Base-by-base conservation (phyloP, 1,284 basidiomycete species). In the Apiotrichum domesticum region DNA sequence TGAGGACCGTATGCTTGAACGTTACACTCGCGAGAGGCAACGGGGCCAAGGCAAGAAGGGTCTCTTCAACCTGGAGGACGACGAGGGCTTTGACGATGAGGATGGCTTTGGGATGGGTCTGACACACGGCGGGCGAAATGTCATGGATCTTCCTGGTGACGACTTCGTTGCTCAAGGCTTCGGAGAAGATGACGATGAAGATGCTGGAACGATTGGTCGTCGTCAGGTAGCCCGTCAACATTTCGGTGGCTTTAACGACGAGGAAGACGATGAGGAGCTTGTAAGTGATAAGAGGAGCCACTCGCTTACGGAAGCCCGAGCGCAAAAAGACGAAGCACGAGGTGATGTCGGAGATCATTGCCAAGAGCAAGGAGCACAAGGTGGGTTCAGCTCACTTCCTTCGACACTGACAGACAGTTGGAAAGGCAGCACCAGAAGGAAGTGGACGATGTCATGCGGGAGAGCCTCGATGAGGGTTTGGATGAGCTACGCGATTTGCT, bases 341-440 rank as follows among this genome's bases (percentile, higher is more conserved):
- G 72, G 90, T 98, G 60, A 98, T 98, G 96, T 85, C 88, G 1
- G 96, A 99, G 75, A 87, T 99, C 51, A 93, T 99, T 51, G 89
- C 92, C 11, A 98, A 98, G 78, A 95, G 91, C 78, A 99, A 99
- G 76, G 84, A 86, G 54, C 84, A 96, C 78, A 97, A 94, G 80
- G 91, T 90, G 10, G 21, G 47, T 62, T 48, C 14, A 7, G 63
- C 6, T 6, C 10, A n/a, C 3, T 70, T 32, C n/a, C 41, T 42
- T 42, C 41, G 6, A 42, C 13, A 33, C 47, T 49, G 47, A 49
- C 47, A 13, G 7, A 5, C 37, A 49, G 44, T 15, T 60, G 37
- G 58, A 45, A 11, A 56, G 95, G 43, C 94, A 98, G 81, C 83
- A 87, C 69, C 86, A 92, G 73, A 86, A 85, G 63, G 90, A 94